phyloP scores from a whole-genome alignment of 306 rosid species.

The Macrotyloma uniflorum region DNA sequence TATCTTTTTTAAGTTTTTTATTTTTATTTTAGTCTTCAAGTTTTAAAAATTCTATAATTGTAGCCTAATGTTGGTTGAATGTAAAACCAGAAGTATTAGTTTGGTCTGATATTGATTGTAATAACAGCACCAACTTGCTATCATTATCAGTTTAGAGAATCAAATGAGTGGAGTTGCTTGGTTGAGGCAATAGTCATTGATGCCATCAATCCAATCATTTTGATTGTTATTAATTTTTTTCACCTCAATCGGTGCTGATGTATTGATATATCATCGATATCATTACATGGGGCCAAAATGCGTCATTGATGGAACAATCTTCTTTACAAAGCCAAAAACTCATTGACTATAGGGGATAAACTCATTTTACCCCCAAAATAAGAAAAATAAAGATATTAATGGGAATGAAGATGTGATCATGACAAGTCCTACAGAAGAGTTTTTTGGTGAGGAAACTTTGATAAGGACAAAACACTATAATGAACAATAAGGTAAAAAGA shows the following conservation, averaged over 20 bases:
- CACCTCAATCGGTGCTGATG: background rate
- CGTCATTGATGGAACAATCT: background rate
- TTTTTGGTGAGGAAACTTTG: background rate
- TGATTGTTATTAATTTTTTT: background rate
- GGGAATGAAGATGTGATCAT: background rate
- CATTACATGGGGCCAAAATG: background rate
- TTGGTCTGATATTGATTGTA: background rate
- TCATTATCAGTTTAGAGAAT: background rate
- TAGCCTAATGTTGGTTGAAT: too few species aligned
- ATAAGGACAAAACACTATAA: background rate
- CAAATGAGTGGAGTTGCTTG: conserved; percentile 32
- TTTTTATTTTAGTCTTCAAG: too few species aligned
- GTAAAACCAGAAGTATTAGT: too few species aligned
- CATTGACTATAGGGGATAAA: background rate
- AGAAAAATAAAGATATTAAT: background rate
- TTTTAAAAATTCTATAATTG: too few species aligned
- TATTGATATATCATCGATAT: background rate
- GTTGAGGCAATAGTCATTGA: conserved; percentile 16
- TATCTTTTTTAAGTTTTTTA: background rate
- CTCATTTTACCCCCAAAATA: background rate
- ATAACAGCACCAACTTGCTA: background rate
- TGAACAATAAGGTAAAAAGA: background rate
- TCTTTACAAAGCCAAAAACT: background rate
- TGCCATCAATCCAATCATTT: background rate
- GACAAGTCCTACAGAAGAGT: background rate